phyloP scores from a whole-genome alignment of 208 protist species.

The Leishmania tropica region DNA sequence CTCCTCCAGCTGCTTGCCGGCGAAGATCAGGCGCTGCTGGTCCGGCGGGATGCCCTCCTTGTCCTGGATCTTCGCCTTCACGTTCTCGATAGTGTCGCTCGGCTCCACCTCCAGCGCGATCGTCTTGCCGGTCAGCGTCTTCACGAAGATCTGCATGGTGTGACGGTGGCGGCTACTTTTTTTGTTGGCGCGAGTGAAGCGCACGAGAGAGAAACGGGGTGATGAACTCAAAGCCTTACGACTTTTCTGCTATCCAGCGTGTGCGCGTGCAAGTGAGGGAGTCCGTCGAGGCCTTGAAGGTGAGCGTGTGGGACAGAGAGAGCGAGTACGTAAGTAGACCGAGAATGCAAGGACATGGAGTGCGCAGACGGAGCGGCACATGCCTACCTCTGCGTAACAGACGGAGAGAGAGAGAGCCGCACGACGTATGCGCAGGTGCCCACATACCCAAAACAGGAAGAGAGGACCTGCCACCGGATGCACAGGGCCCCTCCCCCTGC shows the following conservation, averaged over 20 bases:
- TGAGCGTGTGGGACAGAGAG: not conserved
- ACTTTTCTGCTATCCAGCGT: not conserved
- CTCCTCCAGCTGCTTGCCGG: constrained; percentile 99
- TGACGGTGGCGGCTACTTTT: not conserved
- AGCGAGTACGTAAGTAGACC: not conserved
- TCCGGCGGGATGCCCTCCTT: constrained; percentile 95
- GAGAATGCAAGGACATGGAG: not conserved
- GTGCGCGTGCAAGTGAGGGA: not conserved
- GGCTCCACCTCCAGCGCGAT: constrained; percentile 98
- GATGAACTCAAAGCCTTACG: not conserved
- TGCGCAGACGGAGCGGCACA: not conserved
- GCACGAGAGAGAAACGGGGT: constrained; percentile 5
- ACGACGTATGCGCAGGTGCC: not conserved
- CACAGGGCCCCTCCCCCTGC: too few relatives aligned
- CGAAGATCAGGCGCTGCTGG: constrained; percentile 13
- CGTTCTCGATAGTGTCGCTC: constrained; percentile 96
- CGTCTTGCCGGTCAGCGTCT: constrained; percentile 98
- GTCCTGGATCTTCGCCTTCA: constrained; percentile 99
- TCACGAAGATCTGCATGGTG: constrained; percentile 96
- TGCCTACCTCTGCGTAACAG: not conserved
- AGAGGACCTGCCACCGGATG: not conserved
- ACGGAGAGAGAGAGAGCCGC: not conserved
- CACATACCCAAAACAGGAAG: not conserved
- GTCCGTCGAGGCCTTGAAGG: not conserved
- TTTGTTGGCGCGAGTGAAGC: not conserved